Conservation (phyloP, 1,284 basidiomycete species). For the Boletus mariae region DNA sequence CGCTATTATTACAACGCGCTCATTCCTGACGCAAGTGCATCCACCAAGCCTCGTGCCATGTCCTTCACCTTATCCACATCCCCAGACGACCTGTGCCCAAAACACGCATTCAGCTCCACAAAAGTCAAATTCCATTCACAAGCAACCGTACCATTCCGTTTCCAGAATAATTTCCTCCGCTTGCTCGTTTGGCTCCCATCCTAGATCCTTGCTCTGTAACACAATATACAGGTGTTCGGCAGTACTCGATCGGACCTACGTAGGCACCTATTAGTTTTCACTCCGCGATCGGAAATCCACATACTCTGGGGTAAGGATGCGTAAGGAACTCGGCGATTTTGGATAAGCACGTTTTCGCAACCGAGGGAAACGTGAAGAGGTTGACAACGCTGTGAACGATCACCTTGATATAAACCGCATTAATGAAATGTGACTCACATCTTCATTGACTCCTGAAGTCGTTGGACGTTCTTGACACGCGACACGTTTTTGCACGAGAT, state of each 20-base stretch:
- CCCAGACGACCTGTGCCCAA: slow-evolving; percentile 38
- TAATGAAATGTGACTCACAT: slow-evolving; percentile 50
- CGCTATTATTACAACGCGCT: slow-evolving; percentile 19
- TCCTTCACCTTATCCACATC: slow-evolving; percentile 34
- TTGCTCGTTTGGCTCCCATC: slow-evolving; percentile 55
- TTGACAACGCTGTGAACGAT: slow-evolving; percentile 51
- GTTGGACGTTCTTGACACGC: slow-evolving; percentile 73
- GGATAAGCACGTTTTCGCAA: slow-evolving; percentile 44
- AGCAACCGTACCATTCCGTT: slow-evolving; percentile 67
- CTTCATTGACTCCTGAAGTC: slow-evolving; percentile 77
- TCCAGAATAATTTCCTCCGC: slow-evolving; percentile 77
- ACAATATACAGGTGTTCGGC: slow-evolving; percentile 80
- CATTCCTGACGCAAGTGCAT: slow-evolving; percentile 29
- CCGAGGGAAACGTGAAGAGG: slow-evolving; percentile 50
- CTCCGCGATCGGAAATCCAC: slow-evolving; percentile 21
- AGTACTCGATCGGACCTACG: slow-evolving; percentile 70
- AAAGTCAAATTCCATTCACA: slow-evolving; percentile 4
- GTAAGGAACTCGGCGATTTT: slow-evolving; percentile 59
- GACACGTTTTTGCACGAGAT: slow-evolving; percentile 58
- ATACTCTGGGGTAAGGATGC: slow-evolving; percentile 77
- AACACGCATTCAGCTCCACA: slow-evolving; percentile 35
- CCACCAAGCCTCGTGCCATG: slow-evolving; percentile 34
- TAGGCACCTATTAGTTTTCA: slow-evolving; percentile 4
- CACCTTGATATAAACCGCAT: slow-evolving; percentile 9
- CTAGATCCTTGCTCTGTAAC: slow-evolving; percentile 65